Conservation (phyloP, 1,284 basidiomycete species). For the Sanghuangporus weigelae region DNA sequence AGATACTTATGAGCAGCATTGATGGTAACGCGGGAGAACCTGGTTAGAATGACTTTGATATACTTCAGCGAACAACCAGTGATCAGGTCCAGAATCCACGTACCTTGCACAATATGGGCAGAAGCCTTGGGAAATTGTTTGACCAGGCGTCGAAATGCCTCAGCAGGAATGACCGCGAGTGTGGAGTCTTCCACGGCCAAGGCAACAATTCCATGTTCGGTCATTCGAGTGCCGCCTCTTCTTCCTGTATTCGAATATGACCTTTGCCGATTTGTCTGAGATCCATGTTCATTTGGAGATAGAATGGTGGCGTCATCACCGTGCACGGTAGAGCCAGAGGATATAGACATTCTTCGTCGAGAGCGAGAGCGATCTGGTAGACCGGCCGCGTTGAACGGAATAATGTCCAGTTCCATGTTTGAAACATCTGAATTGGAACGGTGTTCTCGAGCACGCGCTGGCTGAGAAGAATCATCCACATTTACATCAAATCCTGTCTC, state of each 20-base stretch:
- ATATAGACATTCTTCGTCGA: conserved; percentile 10
- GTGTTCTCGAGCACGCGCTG: conserved; percentile 16
- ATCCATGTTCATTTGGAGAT: background rate
- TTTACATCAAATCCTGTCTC: conserved; percentile 23
- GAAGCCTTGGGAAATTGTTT: conserved; percentile 96
- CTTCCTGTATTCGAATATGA: background rate
- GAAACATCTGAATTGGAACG: conserved; percentile 60
- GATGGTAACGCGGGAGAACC: conserved; percentile 97
- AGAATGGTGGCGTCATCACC: conserved; percentile 10
- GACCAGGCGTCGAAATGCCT: conserved; percentile 89
- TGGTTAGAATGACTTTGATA: conserved; percentile 80
- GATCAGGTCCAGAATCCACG: conserved; percentile 13
- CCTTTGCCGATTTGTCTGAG: background rate
- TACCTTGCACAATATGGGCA: conserved; percentile 94
- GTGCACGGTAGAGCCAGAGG: conserved; percentile 16
- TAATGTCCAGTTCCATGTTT: conserved; percentile 41
- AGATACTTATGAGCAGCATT: conserved; percentile 94
- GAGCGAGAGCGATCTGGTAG: conserved; percentile 5
- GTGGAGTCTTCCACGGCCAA: conserved; percentile 93
- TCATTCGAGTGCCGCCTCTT: background rate
- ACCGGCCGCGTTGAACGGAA: background rate
- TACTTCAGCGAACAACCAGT: background rate
- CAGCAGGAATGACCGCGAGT: conserved; percentile 96
- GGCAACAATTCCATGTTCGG: conserved; percentile 65
- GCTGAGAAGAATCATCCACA: conserved; percentile 18